Conservation (phyloP, 2,329 filamentous ascomycete genomes). For the Trichoderma endophyticum region DNA sequence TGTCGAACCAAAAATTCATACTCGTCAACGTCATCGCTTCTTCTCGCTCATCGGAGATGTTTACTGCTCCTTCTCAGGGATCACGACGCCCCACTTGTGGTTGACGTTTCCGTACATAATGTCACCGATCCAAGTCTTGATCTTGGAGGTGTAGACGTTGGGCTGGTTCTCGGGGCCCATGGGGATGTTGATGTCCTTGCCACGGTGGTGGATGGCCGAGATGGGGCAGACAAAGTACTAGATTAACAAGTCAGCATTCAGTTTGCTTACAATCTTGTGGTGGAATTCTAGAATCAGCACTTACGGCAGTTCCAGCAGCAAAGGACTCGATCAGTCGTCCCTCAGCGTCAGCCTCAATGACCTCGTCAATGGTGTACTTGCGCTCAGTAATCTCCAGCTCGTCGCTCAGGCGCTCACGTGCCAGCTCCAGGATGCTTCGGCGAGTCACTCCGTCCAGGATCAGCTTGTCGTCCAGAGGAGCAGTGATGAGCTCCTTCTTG, state of each 20-base stretch:
- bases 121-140: conserved; percentile 66
- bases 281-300: conserved; percentile 32
- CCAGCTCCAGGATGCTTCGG: conserved; percentile 72
- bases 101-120: conserved; percentile 72
- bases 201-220: conserved; percentile 65
- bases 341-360: conserved; percentile 68
- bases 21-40: not conserved
- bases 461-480: conserved; percentile 75
- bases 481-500: conserved; percentile 70
- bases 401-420: conserved; percentile 56
- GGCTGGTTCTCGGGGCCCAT: conserved; percentile 49
- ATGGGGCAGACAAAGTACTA: conserved; percentile 70
- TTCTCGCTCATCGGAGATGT: not conserved
- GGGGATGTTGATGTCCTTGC: conserved; percentile 59
- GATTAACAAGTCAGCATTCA: conserved; percentile 22
- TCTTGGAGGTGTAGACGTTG: conserved; percentile 55
- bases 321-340: conserved; percentile 81
- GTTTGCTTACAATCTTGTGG: not conserved
- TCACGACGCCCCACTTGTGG: conserved; percentile 67
- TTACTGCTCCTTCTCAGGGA: conserved; percentile 56
- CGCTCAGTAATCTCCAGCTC: conserved; percentile 74
- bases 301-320: conserved; percentile 78
- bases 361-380: conserved; percentile 76
- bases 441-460: conserved; percentile 90
- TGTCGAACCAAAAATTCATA: not conserved